These are phyloP conservation scores for Tolypocladium guangdongense DNA, from an alignment of 2,329 filamentous ascomycete species.

Conservation along the genomic window DNA sequence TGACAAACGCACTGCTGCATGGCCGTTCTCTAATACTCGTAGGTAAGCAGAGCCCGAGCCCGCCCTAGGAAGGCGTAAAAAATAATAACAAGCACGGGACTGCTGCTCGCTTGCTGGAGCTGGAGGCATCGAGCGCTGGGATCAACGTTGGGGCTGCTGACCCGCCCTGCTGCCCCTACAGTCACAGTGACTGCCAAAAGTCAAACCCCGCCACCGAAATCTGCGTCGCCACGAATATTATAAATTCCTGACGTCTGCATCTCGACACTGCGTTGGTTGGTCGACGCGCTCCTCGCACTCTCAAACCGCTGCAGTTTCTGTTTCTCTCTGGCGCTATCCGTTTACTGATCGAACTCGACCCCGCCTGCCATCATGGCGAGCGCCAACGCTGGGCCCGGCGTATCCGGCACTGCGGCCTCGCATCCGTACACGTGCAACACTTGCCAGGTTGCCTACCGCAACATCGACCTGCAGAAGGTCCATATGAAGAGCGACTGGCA, in stretches of 20 bases:
- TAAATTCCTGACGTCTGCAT: slow-evolving; percentile 7
- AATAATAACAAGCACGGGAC: not conserved
- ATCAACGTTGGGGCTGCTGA: not conserved
- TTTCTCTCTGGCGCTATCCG: not conserved
- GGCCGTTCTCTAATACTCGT: too few relatives aligned
- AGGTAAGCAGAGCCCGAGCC: too few relatives aligned
- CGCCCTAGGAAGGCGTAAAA: not conserved
- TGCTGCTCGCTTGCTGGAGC: not conserved
- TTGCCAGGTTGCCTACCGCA: slow-evolving; percentile 92
- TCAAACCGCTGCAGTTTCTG: not conserved
- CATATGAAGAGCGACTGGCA: slow-evolving; percentile 99
- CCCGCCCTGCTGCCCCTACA: not conserved
- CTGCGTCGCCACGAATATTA: slow-evolving; percentile 12
- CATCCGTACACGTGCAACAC: slow-evolving; percentile 98
- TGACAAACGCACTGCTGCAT: not conserved
- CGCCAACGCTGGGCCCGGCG: slow-evolving; percentile 18
- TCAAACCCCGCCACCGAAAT: slow-evolving; percentile 14
- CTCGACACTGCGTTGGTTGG: not conserved
- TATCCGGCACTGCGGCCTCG: slow-evolving; percentile 31
- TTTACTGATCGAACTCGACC: not conserved
- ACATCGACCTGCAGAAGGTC: slow-evolving; percentile 80
- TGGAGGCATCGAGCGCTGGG: not conserved
- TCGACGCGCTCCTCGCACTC: not conserved
- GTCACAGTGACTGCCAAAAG: not conserved
- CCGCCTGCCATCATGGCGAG: slow-evolving; percentile 32